Evolutionary conservation across 495 filamentous ascomycete species (phyloP).

Genomic region (Xylaria grammica): DNA sequence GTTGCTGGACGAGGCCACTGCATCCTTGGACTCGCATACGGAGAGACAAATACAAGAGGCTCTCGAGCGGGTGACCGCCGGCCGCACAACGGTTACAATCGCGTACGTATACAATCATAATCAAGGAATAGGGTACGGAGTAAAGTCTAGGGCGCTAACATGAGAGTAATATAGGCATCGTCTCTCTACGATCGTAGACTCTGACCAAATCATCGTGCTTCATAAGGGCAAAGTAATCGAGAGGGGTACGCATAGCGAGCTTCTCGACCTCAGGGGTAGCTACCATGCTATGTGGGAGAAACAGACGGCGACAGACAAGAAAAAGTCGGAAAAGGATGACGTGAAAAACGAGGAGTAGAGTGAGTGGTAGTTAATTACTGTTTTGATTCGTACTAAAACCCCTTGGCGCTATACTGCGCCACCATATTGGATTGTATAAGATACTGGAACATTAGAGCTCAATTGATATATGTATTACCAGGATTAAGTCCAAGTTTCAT

Average conservation of each 20-base stretch:
- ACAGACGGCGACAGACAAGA: slow-evolving; percentile 76
- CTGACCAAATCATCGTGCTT: slow-evolving; percentile 81
- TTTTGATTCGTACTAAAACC: neutral
- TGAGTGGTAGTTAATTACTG: slow-evolving; percentile 24
- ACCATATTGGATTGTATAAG: neutral
- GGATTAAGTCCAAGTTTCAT: neutral
- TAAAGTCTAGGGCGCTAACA: slow-evolving; percentile 10
- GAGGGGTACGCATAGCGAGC: slow-evolving; percentile 73
- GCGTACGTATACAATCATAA: slow-evolving; percentile 33
- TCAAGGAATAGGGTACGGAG: neutral
- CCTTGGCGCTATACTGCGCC: neutral
- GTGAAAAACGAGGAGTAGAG: slow-evolving; percentile 50
- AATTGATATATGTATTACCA: slow-evolving; percentile 13
- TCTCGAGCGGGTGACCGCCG: slow-evolving; percentile 68
- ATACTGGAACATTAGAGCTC: neutral
- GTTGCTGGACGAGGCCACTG: slow-evolving; percentile 58
- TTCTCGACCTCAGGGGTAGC: slow-evolving; percentile 67
- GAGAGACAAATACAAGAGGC: slow-evolving; percentile 85
- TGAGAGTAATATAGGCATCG: slow-evolving; percentile 56
- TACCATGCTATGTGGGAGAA: slow-evolving; percentile 86
- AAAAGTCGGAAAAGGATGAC: slow-evolving; percentile 63
- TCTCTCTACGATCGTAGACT: slow-evolving; percentile 79
- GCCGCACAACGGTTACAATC: slow-evolving; percentile 68
- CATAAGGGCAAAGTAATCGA: slow-evolving; percentile 78
- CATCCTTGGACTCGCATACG: slow-evolving; percentile 66